Percentiles rank a stretch among this genome's conserved stretches.
Evolutionary conservation across 768 basidiomycete genomes (phyloP).

Genomic region (Termitomyces sp.): DNA sequence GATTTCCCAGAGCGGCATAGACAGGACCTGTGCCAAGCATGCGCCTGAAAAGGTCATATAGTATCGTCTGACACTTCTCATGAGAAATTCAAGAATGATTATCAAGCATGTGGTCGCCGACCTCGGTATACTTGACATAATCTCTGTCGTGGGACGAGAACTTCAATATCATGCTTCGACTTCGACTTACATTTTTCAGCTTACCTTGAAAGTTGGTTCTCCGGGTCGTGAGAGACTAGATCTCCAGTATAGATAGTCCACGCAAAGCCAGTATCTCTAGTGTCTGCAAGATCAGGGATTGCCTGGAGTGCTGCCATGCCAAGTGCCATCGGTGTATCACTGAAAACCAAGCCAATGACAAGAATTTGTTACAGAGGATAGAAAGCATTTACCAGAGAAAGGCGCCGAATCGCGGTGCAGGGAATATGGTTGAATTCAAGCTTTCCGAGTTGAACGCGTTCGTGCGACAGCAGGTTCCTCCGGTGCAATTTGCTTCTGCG

Average conservation of each 20-base stretch:
- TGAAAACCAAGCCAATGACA: slow-evolving; percentile 12
- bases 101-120: slow-evolving; percentile 15
- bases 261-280: slow-evolving; percentile 54
- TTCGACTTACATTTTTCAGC: slow-evolving; percentile 10
- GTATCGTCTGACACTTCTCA: slow-evolving; percentile 37
- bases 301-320: slow-evolving; percentile 56
- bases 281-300: slow-evolving; percentile 62
- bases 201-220: slow-evolving; percentile 57
- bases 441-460: slow-evolving; percentile 45
- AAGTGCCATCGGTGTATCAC: slow-evolving; percentile 64
- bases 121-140: slow-evolving; percentile 61
- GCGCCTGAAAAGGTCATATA: slow-evolving; percentile 64
- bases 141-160: slow-evolving; percentile 30
- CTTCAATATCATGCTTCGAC: background rate
- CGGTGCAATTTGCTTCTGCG: slow-evolving; percentile 68
- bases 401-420: slow-evolving; percentile 67
- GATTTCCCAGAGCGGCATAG: slow-evolving; percentile 73
- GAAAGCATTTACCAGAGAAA: slow-evolving; percentile 43
- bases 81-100: background rate
- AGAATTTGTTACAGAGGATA: background rate
- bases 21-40: slow-evolving; percentile 64
- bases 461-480: slow-evolving; percentile 55
- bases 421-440: slow-evolving; percentile 43
- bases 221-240: slow-evolving; percentile 66
- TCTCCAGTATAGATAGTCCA: slow-evolving; percentile 73